Evolutionary conservation across 1,139 yeast genomes (phyloP).

Genomic region (Taphrina flavorubra): DNA sequence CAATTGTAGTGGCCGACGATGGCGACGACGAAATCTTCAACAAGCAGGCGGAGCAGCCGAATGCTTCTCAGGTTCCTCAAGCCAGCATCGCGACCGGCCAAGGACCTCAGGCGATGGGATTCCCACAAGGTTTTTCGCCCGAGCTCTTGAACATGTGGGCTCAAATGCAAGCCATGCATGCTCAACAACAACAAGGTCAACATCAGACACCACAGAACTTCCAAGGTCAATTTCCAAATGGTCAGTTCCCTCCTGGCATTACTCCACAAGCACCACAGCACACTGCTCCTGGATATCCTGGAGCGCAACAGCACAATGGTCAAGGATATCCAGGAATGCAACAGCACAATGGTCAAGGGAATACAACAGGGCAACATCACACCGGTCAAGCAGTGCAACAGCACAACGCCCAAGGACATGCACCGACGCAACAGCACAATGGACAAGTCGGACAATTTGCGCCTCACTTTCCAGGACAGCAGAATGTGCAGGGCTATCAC

Average conservation of each 20-base stretch:
- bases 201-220: neutral
- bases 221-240: neutral
- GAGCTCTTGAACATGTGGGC: constrained; percentile 14
- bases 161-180: constrained; percentile 14
- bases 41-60: neutral
- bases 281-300: neutral
- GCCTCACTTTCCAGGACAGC: neutral
- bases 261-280: neutral
- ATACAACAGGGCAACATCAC: neutral
- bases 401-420: neutral
- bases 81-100: neutral
- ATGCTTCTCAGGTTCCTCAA: neutral
- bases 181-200: constrained; percentile 4
- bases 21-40: constrained; percentile 9
- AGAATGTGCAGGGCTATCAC: neutral
- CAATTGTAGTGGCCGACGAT: neutral
- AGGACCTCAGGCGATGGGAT: neutral
- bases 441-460: neutral
- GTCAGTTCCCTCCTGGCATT: neutral
- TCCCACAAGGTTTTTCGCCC: constrained; percentile 12
- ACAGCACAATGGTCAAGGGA: too few species aligned
- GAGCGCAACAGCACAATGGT: constrained; percentile 4
- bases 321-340: neutral
- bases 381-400: neutral
- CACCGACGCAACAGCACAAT: constrained; percentile 4